Evolutionary conservation across 352 stramenopile species (phyloP), one percentile per base, ranked within the genome.

Genomic region (Pythium monospermum): DNA sequence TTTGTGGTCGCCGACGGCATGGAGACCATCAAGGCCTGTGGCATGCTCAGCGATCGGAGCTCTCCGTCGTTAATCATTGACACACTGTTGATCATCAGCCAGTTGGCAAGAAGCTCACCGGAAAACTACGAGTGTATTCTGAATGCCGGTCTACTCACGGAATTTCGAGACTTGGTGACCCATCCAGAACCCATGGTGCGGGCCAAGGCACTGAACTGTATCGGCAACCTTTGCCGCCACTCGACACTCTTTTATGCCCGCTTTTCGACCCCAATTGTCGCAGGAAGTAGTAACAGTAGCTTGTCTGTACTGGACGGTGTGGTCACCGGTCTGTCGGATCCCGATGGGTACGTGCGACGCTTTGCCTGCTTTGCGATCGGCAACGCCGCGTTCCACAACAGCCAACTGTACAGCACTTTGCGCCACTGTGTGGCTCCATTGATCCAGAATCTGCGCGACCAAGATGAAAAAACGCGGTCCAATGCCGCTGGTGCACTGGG

Each of bases 321-420:
- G 12, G 72, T 95, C 22, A 47, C 40, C 30, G 61, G 70, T 1
- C 69, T 92, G 7, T 62, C 51, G 0, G 86, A 96, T 41, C 28
- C 57, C 0, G 83, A 97, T 57, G 69, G 67, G n/a, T 87, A 88
- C 45, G 87, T 94, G 6, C 72, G 87, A 0, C 94, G 94, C 18
- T 97, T 97, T 38, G 91, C 92, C 3, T 96, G 85, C 70, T 98
- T 98, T 62, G 91, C 88, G n/a, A 79, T 98, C 28, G 92, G 92
- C 28, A 98, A 98, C 51, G 89, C 87, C 15, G 88, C 91, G 7
- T 98, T 97, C 55, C 86, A 98, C 65, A 86, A 69, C 45, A 69
- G 63, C 13, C 53, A 68, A 2, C 52, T 98, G 3, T 98, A 97
- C 58, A 30, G 69, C 3, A 46, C 57, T 4, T 69, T 98, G 3